Conservation (phyloP, 345 rosid species). For the Diplotaxis tenuifolia region DNA sequence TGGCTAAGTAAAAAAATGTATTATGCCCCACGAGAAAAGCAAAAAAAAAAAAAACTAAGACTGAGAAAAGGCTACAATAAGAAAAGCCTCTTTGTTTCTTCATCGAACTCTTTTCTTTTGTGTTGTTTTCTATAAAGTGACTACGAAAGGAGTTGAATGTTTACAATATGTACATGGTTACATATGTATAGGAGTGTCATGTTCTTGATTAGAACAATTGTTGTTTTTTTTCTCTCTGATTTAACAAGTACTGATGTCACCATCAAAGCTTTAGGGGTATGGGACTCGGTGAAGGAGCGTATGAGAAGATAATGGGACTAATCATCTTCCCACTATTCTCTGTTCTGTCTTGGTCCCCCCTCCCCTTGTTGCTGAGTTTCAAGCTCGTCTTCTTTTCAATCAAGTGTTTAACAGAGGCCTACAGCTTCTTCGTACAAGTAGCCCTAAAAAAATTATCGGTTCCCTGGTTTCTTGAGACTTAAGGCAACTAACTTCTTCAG, state of each 20-base stretch:
- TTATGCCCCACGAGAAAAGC: constrained; percentile 20
- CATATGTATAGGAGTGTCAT: background rate
- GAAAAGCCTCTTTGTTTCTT: constrained; percentile 16
- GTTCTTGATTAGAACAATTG: background rate
- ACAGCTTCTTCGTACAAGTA: constrained; percentile 32
- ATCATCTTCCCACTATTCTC: constrained; percentile 66
- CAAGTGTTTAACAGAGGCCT: constrained; percentile 95
- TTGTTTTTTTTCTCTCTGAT: constrained; percentile 41
- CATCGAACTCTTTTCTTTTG: constrained; percentile 19
- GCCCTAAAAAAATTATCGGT: background rate
- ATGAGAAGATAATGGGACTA: constrained; percentile 77
- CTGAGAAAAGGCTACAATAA: background rate
- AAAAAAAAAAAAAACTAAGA: constrained; percentile 20
- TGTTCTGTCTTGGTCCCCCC: constrained; percentile 78
- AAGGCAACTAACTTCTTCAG: background rate
- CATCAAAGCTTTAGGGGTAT: constrained; percentile 51
- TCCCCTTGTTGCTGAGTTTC: constrained; percentile 84
- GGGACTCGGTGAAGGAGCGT: constrained; percentile 85
- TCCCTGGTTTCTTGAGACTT: background rate
- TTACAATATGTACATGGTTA: too few species aligned
- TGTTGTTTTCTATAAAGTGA: constrained; percentile 18
- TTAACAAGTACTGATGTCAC: constrained; percentile 61
- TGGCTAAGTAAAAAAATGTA: constrained; percentile 33
- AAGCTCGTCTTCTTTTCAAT: constrained; percentile 85
- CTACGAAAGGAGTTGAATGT: background rate